Evolutionary conservation across 495 filamentous ascomycete species (phyloP).

Genomic region (Platismatia glauca): DNA sequence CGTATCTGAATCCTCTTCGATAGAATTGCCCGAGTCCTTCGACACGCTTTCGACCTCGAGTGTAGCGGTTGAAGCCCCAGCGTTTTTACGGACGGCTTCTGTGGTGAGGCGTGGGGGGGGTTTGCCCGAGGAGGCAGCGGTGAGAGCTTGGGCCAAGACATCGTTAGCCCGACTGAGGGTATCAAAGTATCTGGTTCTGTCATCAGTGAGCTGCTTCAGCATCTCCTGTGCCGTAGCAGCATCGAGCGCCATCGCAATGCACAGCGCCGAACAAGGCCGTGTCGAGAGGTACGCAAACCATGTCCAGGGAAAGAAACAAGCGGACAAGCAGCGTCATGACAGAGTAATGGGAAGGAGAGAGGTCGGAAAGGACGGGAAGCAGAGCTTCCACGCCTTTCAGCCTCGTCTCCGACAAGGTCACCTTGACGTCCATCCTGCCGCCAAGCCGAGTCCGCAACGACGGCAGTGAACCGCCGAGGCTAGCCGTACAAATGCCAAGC

Average conservation of each 20-base stretch:
- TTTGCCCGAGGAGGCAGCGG: not conserved
- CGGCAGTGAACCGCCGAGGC: not conserved
- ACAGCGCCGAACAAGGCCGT: not conserved
- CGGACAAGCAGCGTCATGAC: not conserved
- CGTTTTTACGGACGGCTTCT: constrained; percentile 14
- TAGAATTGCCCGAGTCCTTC: constrained; percentile 24
- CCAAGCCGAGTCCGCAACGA: not conserved
- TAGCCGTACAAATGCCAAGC: not conserved
- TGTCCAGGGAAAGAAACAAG: not conserved
- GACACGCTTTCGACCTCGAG: constrained; percentile 18
- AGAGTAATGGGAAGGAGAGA: not conserved
- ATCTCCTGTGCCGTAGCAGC: constrained; percentile 25
- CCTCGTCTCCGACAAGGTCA: not conserved
- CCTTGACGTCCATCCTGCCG: not conserved
- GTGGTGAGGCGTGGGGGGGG: constrained; percentile 4
- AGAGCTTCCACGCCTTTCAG: not conserved
- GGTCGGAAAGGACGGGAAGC: not conserved
- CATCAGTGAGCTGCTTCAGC: constrained; percentile 27
- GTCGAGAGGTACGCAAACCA: not conserved
- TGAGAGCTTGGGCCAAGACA: constrained; percentile 19
- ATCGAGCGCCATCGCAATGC: constrained; percentile 9
- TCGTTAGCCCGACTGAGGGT: constrained; percentile 30
- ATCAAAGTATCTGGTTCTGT: constrained; percentile 31
- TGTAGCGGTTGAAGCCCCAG: constrained; percentile 4
- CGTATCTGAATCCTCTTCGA: constrained; percentile 25